Conservation (phyloP, 106 monocot species). For the Allium fistulosum region DNA sequence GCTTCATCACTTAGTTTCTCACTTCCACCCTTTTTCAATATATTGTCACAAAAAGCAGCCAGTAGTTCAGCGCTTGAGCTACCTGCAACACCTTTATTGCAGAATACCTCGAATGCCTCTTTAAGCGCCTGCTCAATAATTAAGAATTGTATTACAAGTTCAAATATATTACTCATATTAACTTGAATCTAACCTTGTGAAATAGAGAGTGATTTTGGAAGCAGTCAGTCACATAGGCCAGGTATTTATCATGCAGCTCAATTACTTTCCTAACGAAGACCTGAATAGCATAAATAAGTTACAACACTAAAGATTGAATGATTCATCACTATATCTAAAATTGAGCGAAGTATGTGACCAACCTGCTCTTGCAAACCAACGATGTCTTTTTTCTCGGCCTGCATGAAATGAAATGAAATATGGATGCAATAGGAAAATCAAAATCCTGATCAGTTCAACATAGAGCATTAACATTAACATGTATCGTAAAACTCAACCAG, state of each 20-base stretch:
- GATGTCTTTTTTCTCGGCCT: constrained; percentile 61
- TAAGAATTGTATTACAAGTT: neutral
- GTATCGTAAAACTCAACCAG: too few species aligned
- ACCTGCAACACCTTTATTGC: constrained; percentile 68
- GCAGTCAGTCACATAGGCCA: constrained; percentile 57
- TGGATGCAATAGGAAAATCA: neutral
- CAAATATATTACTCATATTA: neutral
- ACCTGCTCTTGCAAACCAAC: constrained; percentile 68
- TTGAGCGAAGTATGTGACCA: neutral
- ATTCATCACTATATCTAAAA: too few species aligned
- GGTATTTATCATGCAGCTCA: constrained; percentile 71
- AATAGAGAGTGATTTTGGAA: constrained; percentile 70
- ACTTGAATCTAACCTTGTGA: constrained; percentile 41
- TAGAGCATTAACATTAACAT: too few species aligned
- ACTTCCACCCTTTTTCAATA: constrained; percentile 63
- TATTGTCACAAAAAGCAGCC: constrained; percentile 67
- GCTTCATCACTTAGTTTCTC: constrained; percentile 75
- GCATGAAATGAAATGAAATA: neutral
- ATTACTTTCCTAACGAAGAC: constrained; percentile 72
- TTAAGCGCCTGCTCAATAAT: constrained; percentile 39
- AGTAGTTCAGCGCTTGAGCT: constrained; percentile 59
- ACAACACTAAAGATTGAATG: neutral
- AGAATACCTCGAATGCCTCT: constrained; percentile 72
- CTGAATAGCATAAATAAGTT: constrained; percentile 9
- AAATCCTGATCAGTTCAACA: neutral